Evolutionary conservation across 2,329 filamentous ascomycete genomes (phyloP).

Genomic region (Scedosporium dehoogii): DNA sequence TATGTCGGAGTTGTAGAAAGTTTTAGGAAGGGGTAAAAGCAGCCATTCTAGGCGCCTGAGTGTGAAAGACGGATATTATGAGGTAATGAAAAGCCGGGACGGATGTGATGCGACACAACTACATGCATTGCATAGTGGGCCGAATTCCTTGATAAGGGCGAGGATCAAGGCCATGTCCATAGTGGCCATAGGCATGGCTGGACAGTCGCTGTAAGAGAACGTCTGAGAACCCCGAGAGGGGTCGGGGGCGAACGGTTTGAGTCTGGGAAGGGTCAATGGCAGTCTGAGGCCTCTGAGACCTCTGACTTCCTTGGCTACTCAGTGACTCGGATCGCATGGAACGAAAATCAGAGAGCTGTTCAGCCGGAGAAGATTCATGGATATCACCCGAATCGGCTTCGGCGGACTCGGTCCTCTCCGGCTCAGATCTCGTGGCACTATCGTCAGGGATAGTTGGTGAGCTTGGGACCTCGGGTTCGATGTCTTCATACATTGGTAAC

Average conservation of each 20-base stretch:
- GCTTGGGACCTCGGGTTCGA: conserved; percentile 35
- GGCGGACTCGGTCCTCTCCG: not conserved
- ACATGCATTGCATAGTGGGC: not conserved
- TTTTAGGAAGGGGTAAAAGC: not conserved
- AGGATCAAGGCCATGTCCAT: not conserved
- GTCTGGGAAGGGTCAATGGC: not conserved
- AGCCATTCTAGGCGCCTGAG: not conserved
- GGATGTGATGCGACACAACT: not conserved
- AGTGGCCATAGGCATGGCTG: not conserved
- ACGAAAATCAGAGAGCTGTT: not conserved
- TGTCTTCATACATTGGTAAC: conserved; percentile 55
- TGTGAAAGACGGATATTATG: not conserved
- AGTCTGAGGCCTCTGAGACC: not conserved
- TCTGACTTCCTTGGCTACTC: not conserved
- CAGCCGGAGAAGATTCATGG: not conserved
- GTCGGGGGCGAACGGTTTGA: not conserved
- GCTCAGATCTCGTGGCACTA: not conserved
- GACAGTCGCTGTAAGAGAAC: not conserved
- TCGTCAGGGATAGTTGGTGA: conserved; percentile 24
- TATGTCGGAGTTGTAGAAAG: not conserved
- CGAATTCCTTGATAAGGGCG: not conserved
- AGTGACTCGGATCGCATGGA: not conserved
- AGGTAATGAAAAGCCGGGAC: not conserved
- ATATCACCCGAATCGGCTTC: not conserved
- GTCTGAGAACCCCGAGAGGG: not conserved